Evolutionary conservation across 208 protist species (phyloP), one percentile per base, ranked within the genome.

Genomic region (Leishmania tarentolae): DNA sequence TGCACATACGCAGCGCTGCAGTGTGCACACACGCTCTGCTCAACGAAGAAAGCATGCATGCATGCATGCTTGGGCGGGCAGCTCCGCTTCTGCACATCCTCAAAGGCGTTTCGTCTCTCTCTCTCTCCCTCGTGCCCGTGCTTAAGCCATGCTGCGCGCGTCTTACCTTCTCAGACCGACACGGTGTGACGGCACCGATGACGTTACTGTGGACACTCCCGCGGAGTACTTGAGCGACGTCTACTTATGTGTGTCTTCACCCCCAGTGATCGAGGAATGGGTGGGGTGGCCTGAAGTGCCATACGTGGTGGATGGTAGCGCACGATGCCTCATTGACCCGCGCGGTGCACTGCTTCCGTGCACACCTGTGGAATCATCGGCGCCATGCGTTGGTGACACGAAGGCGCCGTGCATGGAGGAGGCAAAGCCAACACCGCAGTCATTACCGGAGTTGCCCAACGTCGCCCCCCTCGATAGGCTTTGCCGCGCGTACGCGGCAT

Each of bases 201-300:
- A 8, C 63, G 24, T 6, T 46, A n/a, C 56, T 15, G 44, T n/a
- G n/a, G 21, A 37, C n/a, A 9, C 31, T 24, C 40, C 81, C 0
- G 24, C 61, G 46, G 83, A 87, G 61, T 47, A 57, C 2, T 56
- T 83, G 65, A 40, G 19, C 6, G 76, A 86, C 44, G 83, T 88
- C 8, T 87, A 88, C 69, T 52, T 90, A 42, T 90, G 87, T 65
- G 82, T 80, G 8, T 57, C 85, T 19, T 65, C 71, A 35, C 87
- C 87, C 21, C 59, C 70, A 8, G 79, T 86, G 44, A 46, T n/a
- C 28, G 87, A 90, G 82, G 68, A 79, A 47, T 90, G 87, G 87
- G 65, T 6, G 31, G 79, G 65, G 21, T 87, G 79, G 77, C 81
- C 73, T 65, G 9, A 37, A 37, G 35, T 57, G 28, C 47, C 66